Evolutionary conservation across 2,329 filamentous ascomycete genomes (phyloP).

Genomic region (Colletotrichum sp.): DNA sequence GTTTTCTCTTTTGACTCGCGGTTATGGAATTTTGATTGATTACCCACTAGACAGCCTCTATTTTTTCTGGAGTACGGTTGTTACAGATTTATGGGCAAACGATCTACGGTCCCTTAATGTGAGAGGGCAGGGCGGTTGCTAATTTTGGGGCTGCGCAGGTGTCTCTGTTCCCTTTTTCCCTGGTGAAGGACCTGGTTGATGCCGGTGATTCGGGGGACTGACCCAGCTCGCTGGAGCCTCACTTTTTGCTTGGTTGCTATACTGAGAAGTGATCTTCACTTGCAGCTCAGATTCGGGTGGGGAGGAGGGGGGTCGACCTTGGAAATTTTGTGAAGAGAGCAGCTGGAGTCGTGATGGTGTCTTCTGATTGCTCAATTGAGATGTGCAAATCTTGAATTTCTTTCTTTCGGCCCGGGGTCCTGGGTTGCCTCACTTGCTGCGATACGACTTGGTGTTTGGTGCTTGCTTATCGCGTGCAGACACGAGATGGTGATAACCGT

Average conservation of each 20-base stretch:
- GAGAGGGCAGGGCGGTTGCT: neutral
- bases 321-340: neutral
- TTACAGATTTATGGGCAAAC: neutral
- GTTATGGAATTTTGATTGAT: neutral
- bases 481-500: neutral
- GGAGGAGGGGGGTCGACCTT: neutral
- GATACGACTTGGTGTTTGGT: neutral
- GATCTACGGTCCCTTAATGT: neutral
- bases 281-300: neutral
- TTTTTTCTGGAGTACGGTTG: neutral
- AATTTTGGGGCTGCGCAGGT: neutral
- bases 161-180: neutral
- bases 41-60: neutral
- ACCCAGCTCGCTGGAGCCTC: neutral
- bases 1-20: neutral
- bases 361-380: neutral
- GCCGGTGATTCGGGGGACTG: neutral
- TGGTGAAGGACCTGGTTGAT: neutral
- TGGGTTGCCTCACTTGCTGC: neutral
- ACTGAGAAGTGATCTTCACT: neutral
- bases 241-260: neutral
- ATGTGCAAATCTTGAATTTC: neutral
- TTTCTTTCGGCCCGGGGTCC: neutral
- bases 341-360: neutral
- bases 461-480: neutral